Evolutionary conservation across 139 green algal species (phyloP).

Genomic region (Yamagishiella unicocca): DNA sequence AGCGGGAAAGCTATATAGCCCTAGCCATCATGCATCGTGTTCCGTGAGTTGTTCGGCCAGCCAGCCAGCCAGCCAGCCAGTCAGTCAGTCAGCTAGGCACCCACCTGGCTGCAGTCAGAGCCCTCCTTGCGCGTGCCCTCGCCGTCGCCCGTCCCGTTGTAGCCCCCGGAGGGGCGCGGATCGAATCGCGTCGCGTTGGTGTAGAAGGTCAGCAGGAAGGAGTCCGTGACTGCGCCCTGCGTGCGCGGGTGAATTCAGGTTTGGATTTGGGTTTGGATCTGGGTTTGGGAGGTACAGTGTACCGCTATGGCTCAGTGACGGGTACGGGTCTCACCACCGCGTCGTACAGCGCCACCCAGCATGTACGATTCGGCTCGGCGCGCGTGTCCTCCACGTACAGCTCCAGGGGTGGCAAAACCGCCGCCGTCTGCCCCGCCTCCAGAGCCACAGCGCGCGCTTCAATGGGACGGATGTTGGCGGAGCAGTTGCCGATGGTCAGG

Average conservation of each 20-base stretch:
- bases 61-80: too few species aligned
- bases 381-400: slow-evolving; percentile 64
- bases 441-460: slow-evolving; percentile 67
- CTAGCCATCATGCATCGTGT: too few species aligned
- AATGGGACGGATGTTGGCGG: slow-evolving; percentile 54
- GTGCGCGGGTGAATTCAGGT: not conserved
- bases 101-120: slow-evolving; percentile 38
- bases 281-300: too few species aligned
- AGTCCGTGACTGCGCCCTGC: slow-evolving; percentile 61
- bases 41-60: too few species aligned
- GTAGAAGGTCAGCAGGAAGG: slow-evolving; percentile 66
- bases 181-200: slow-evolving; percentile 72
- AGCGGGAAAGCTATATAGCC: too few species aligned
- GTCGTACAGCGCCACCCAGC: slow-evolving; percentile 65
- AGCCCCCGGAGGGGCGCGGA: slow-evolving; percentile 20
- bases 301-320: too few species aligned
- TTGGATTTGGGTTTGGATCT: too few species aligned
- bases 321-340: too few species aligned
- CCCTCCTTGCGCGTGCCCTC: not conserved
- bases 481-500: slow-evolving; percentile 72
- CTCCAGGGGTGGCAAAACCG: not conserved
- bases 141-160: slow-evolving; percentile 57
- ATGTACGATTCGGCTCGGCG: slow-evolving; percentile 44
- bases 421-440: not conserved
- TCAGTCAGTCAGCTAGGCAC: too few species aligned